Evolutionary conservation across 1,284 basidiomycete species (phyloP), one percentile per base, ranked within the genome.

Genomic region (Ustanciosporium gigantosporum): DNA sequence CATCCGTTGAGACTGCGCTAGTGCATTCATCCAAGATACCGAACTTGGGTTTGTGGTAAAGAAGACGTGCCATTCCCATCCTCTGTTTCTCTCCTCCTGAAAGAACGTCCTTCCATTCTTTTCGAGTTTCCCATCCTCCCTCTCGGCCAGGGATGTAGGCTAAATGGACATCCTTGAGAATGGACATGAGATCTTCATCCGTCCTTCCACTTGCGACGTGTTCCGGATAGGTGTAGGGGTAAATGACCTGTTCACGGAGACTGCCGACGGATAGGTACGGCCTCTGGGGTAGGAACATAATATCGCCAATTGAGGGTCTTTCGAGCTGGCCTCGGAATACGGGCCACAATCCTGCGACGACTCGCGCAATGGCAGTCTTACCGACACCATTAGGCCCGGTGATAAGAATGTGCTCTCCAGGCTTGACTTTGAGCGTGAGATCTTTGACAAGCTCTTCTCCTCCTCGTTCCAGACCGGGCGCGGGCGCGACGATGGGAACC

Each of bases 1-100:
- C 91, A 73, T 97, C 94, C 46, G 90, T 91, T 8, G 91, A 95
- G 5, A 98, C 92, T 1, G 94, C 94, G 58, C 89, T 91, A 4
- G 93, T 96, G 79, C 91, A 94, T 78, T 97, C 93, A 75, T 82
- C 82, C 16, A 83, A 77, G 14, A 83, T 79, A n/a, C 61, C 74
- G 24, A 66, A 72, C 74, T 84, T 85, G 1, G 91, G 91, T 34
- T 81, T 79, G 76, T 91, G 90, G 78, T 90, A 92, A 77, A 92
- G 88, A 29, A 91, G 85, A 22, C 91, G 82, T 57, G 36, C 46
- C n/a, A 59, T 69, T n/a, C 71, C 69, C 67, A 74, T 70, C 19
- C 73, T 59, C 79, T 97, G 93, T 80, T 95, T 96, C 83, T 96
- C 93, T 2, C 93, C 93, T 0, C 93, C 93, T 64, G 89, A 92